Conservation (phyloP, 257 asterid species). For the Ocimum tenuiflorum region DNA sequence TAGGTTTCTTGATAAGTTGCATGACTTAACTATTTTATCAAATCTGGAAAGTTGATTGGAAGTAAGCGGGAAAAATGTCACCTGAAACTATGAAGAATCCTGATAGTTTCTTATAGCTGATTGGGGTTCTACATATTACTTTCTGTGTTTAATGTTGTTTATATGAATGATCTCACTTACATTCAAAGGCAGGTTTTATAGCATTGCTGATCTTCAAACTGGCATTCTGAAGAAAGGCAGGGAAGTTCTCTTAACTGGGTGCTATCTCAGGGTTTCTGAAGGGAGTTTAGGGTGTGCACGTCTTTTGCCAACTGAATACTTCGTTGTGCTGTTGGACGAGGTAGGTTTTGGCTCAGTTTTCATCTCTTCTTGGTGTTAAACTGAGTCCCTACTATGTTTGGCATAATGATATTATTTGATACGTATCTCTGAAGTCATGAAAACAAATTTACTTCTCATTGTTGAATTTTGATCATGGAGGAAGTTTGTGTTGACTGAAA, state of each 20-base stretch:
- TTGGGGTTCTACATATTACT: slow-evolving; percentile 3
- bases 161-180: slow-evolving; percentile 25
- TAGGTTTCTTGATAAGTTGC: not conserved
- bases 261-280: slow-evolving; percentile 66
- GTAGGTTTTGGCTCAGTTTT: slow-evolving; percentile 29
- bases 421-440: not conserved
- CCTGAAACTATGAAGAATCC: not conserved
- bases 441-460: slow-evolving; percentile 9
- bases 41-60: not conserved
- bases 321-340: slow-evolving; percentile 78
- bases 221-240: slow-evolving; percentile 84
- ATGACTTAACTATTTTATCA: not conserved
- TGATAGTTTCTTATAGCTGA: not conserved
- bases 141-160: slow-evolving; percentile 8
- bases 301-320: slow-evolving; percentile 86
- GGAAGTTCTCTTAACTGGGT: slow-evolving; percentile 82
- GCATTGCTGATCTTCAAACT: slow-evolving; percentile 60
- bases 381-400: not conserved
- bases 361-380: not conserved
- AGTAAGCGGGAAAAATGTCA: not conserved
- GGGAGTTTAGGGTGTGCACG: slow-evolving; percentile 51
- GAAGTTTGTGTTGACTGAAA: not conserved
- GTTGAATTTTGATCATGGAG: not conserved
- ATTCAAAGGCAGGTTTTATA: slow-evolving; percentile 59
- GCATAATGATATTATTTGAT: not conserved